Percentiles rank a stretch among this genome's conserved stretches.
Evolutionary conservation across 2,329 filamentous ascomycete species (phyloP).

Genomic region (Phialophora expanda): DNA sequence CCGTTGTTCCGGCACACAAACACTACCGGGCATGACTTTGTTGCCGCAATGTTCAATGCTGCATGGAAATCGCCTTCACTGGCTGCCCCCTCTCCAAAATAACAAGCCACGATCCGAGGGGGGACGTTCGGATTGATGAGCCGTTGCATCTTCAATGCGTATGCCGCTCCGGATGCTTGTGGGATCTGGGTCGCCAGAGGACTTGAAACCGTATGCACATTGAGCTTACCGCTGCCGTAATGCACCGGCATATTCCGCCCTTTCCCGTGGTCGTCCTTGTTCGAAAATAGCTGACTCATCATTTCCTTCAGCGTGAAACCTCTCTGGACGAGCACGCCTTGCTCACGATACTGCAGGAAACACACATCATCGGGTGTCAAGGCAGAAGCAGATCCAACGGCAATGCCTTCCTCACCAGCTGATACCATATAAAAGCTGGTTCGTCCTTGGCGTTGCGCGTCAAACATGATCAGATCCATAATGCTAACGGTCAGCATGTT

Average conservation of each 20-base stretch:
- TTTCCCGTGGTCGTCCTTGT: constrained; percentile 75
- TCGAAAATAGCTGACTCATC: constrained; percentile 94
- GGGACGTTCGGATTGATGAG: constrained; percentile 71
- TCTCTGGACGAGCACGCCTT: constrained; percentile 86
- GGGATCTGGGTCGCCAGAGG: constrained; percentile 87
- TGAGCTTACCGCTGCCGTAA: constrained; percentile 76
- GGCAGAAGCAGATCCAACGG: constrained; percentile 84
- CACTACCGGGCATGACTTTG: constrained; percentile 81
- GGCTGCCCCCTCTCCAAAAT: constrained; percentile 89
- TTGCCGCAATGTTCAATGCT: constrained; percentile 88
- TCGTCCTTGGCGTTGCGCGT: constrained; percentile 92
- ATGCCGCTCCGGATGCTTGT: constrained; percentile 84
- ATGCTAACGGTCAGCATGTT: constrained; percentile 75
- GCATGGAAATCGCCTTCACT: constrained; percentile 92
- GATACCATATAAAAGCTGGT: constrained; percentile 97
- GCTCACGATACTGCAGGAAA: constrained; percentile 93
- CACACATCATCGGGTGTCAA: constrained; percentile 84
- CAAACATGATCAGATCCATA: constrained; percentile 98
- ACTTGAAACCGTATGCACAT: constrained; percentile 89
- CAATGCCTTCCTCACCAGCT: constrained; percentile 91
- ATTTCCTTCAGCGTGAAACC: constrained; percentile 87
- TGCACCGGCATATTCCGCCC: constrained; percentile 98
- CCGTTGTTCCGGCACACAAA: constrained; percentile 95
- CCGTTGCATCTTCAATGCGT: constrained; percentile 82
- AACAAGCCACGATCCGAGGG: constrained; percentile 75